Conservation (phyloP, 768 basidiomycete species). For the Gloeostereum incarnatum region DNA sequence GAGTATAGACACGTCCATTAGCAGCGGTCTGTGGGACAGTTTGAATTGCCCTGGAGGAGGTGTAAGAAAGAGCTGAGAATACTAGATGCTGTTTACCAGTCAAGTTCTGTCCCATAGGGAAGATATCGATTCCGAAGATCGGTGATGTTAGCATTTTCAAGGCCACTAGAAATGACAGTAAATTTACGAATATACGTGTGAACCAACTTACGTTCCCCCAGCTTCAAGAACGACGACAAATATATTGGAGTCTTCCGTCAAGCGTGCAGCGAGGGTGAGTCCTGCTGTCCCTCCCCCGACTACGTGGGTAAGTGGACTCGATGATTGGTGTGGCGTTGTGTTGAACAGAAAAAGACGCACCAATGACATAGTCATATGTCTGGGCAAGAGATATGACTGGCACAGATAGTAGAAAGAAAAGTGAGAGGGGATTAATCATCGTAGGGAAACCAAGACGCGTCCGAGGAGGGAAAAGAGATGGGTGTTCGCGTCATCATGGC, state of each 20-base stretch:
- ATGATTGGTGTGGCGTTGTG: no score
- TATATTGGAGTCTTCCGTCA: constrained; percentile 21
- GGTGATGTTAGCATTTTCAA: not conserved
- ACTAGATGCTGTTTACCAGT: not conserved
- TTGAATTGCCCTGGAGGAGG: not conserved
- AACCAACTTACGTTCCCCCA: constrained; percentile 5
- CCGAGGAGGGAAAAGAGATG: no score
- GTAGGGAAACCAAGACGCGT: no score
- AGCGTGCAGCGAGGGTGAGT: constrained; percentile 26
- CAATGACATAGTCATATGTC: no score
- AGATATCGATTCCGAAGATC: not conserved
- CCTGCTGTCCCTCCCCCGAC: constrained; percentile 20
- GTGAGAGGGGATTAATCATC: no score
- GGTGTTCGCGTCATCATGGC: no score
- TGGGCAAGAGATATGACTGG: no score
- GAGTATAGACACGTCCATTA: not conserved
- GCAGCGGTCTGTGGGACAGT: not conserved
- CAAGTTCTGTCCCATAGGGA: not conserved
- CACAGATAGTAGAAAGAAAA: no score
- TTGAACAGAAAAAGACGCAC: no score
- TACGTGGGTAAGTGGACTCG: no score
- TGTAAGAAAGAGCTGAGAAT: not conserved
- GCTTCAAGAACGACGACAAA: constrained; percentile 24
- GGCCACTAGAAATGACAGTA: no score
- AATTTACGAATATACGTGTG: no score